Base-by-base conservation (phyloP, 2,329 filamentous ascomycete genomes). In the Xylaria sp. region DNA sequence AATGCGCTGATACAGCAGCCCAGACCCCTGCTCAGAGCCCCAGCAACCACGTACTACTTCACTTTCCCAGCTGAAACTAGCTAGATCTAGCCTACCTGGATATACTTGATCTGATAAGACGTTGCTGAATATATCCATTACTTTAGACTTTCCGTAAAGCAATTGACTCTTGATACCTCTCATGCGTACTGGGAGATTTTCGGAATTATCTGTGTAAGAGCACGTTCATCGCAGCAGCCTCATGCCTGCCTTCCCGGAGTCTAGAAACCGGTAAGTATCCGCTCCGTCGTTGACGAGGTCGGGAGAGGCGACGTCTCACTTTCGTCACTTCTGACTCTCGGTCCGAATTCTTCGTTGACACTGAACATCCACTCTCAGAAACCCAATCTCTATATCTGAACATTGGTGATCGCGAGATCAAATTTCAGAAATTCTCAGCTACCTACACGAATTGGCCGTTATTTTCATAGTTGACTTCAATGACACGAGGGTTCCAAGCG, bases 21-120 rank as follows among this genome's bases (percentile, higher is more conserved):
- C 33, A 2, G 36, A 57, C 36, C 55, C 55, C 55, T 57, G 55
- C 39, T 57, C 36, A 28, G n/a, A 57, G 55, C 20, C 20, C 36
- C 55, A 57, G 23, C 25, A 65, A 56, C 55, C 63, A 65, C 63
- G 63, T 65, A 65, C 55, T 20, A 57, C 55, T 57, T 36, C 36
- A 25, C 15, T 12, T 64, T 43, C 46, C 39, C 36, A 66, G 64
- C 64, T 66, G 64, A 66, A 61, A 66, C 64, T 31, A 12, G 23
- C 13, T 25, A n/a, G n/a, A 51, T 15, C 4, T 18, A 12, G 48
- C 12, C 20, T 20, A 52, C n/a, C n/a, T n/a, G n/a, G 49, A 5
- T 36, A 56, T 36, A 36, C 33, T 10, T 36, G 39, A 56, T 63
- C 46, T 64, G 36, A 67, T 41, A 64, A 59, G 46, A 54, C 13